Evolutionary conservation across 331 rosid species (phyloP), one percentile per base, ranked within the genome.

Genomic region (Pyrus hybrid): DNA sequence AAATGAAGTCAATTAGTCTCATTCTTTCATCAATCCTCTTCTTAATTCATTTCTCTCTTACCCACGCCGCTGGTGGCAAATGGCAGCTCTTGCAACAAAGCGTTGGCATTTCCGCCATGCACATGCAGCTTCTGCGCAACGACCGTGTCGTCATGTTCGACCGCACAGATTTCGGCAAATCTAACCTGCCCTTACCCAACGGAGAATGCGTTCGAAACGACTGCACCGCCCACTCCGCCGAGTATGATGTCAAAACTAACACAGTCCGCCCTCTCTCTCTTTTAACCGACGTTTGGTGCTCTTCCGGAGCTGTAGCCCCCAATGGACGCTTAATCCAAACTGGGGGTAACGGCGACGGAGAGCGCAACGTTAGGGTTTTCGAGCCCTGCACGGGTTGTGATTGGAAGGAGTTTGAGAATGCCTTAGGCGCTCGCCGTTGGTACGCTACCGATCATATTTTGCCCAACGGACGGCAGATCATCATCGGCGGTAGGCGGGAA

Each of bases 41-140:
- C 65, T 22, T 21, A 25, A 18, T 11, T 76, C 13, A 51, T 78
- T 8, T 8, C 3, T 13, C 78, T 16, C 71, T 58, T 5, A 37
- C 80, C 8, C 14, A 20, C n/a, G 83, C 85, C 8, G 85, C 82
- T 41, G 80, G 85, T 0, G 98, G 95, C 21, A 22, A 62, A 35
- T 93, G 97, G 99, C 80, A 71, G 30, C 78, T 87, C 14, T 57
- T 94, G 7, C 89, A 84, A 7, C 5, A 72, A 33, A 90, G 35
- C 86, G 80, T 94, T 12, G 99, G 99, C 79, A 75, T 94, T 13
- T 71, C 90, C 0, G 95, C 92, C 90, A 94, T 94, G 98, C 98
- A 94, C 96, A 88, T 91, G 97, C 98, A 94, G 53, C 68, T 90
- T 3, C 85, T 94, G 12, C 83, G 72, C 72, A 87, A 91, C 76